A percentile compares a stretch with the other conserved stretches of the same genome.
phyloP scores from a whole-genome alignment of 2,329 filamentous ascomycete species.

The Xylaria sp. region DNA sequence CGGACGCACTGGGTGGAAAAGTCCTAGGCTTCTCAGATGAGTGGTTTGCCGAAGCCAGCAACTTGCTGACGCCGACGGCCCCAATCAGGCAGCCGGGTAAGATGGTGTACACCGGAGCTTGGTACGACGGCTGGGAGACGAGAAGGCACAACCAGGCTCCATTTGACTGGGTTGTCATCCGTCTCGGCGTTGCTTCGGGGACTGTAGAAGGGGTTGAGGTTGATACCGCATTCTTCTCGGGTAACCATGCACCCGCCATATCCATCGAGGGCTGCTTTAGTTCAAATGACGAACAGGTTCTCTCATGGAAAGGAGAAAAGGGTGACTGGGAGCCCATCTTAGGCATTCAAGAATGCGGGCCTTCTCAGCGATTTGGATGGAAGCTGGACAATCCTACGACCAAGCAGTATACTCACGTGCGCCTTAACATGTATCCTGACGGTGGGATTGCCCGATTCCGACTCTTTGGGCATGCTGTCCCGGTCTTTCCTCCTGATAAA shows the following conservation, averaged over 20 bases:
- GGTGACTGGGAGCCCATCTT: conserved; percentile 80
- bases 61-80: conserved; percentile 71
- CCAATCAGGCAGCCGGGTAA: conserved; percentile 73
- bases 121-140: conserved; percentile 79
- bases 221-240: conserved; percentile 84
- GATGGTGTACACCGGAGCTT: conserved; percentile 76
- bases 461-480: conserved; percentile 79
- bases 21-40: conserved; percentile 74
- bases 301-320: conserved; percentile 67
- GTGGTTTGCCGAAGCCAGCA: conserved; percentile 74
- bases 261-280: conserved; percentile 81
- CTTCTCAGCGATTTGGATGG: conserved; percentile 80
- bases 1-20: conserved; percentile 70
- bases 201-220: conserved; percentile 80
- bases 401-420: conserved; percentile 81
- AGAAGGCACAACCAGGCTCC: conserved; percentile 71
- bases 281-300: conserved; percentile 71
- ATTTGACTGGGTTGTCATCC: conserved; percentile 75
- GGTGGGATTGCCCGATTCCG: conserved; percentile 85
- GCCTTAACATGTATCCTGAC: conserved; percentile 87
- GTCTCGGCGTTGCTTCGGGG: conserved; percentile 76
- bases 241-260: conserved; percentile 83
- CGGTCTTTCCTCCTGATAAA: conserved; percentile 76
- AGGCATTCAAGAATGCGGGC: conserved; percentile 76
- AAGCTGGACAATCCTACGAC: conserved; percentile 67